phyloP scores from a whole-genome alignment of 139 green algal species.

The Chlamydomonas schloesseri region DNA sequence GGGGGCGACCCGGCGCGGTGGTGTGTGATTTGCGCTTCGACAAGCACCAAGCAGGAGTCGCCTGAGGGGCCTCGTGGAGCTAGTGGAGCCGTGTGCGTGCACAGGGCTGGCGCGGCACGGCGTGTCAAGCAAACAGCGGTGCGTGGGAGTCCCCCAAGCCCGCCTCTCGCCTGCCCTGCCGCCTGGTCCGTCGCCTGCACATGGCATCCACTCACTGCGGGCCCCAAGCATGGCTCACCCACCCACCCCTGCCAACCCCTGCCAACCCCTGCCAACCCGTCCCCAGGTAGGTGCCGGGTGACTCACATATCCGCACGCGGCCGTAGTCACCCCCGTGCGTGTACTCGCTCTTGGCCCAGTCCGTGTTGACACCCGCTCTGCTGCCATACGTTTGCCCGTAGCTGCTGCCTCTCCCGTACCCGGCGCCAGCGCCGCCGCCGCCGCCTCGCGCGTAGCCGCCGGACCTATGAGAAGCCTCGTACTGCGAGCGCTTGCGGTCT shows the following conservation, averaged over 20 bases:
- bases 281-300: too few relatives aligned
- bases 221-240: too few relatives aligned
- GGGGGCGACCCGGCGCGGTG: not conserved
- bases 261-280: too few relatives aligned
- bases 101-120: too few relatives aligned
- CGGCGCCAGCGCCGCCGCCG: not conserved
- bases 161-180: too few relatives aligned
- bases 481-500: conserved; percentile 35
- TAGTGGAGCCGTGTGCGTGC: too few relatives aligned
- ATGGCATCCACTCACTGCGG: too few relatives aligned
- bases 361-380: not conserved
- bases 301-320: conserved; percentile 10
- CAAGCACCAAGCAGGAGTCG: not conserved
- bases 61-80: not conserved
- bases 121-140: too few relatives aligned
- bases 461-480: conserved; percentile 13
- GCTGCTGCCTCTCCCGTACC: not conserved
- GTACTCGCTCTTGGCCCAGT: conserved; percentile 11
- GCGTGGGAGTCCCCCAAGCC: too few relatives aligned
- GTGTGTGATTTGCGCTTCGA: not conserved
- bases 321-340: not conserved
- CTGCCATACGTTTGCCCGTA: not conserved
- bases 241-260: too few relatives aligned
- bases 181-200: too few relatives aligned
- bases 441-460: not conserved